Evolutionary conservation across 169 alveolate species (phyloP), one percentile per base, ranked within the genome.

Genomic region (Hammondia hammondi): DNA sequence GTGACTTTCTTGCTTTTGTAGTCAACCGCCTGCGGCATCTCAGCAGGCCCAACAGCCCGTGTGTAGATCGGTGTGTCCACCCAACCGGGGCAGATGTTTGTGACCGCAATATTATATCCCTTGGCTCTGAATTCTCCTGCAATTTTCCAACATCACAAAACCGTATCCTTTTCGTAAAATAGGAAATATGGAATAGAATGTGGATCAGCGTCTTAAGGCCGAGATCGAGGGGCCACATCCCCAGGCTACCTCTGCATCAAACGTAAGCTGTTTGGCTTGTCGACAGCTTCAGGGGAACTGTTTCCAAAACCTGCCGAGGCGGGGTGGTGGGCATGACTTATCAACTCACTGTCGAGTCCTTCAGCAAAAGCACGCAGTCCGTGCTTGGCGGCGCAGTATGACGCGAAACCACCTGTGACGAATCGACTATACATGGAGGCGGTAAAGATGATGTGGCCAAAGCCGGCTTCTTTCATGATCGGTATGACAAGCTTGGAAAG

Each of bases 341-440:
- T 35, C 43, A 4, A 82, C 90, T 82, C 70, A 82, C 90, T 21
- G 70, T 82, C 90, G 14, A 82, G 35, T 82, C 90, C 90, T 82
- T 82, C 90, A 6, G 90, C 90, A 24, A 82, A 82, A 10, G 90
- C 90, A n/a, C 90, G 32, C 72, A 82, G 90, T n/a, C 90, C 90
- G 70, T 82, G 90, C 70, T 82, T 82, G 45, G 90, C 90, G 4
- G 90, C 70, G 37, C 90, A 82, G 90, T 82, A 82, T 12, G 90
- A 39, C 21, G 90, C 90, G 70, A 82, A 82, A 70, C 90, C 90
- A 14, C 90, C 90, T 0, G 90, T 45, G 71, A 46, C 90, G 43
- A 82, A 82, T 10, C 90, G 90, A 70, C 90, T 35, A 43, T 82
- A 82, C 90, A 82, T 82, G 70, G 90, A 82, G 43, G 9, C 90